Evolutionary conservation across 148 eudicot species (phyloP), one percentile per base, ranked within the genome.

Genomic region (Rhododendron griersonianum): DNA sequence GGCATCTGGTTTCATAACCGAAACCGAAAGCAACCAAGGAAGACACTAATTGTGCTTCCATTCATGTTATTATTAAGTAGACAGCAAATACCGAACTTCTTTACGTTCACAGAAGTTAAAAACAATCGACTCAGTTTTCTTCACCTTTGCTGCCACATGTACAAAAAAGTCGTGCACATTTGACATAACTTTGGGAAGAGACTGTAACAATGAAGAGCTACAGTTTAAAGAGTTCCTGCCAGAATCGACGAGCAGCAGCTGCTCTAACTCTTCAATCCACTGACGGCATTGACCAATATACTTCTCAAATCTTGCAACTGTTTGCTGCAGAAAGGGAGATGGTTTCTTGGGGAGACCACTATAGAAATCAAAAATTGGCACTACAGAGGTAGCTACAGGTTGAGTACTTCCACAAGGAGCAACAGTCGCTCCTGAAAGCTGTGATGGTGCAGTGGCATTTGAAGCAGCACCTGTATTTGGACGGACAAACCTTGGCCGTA

Each of bases 141-240:
- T 87, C 88, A 94, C 99, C 99, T 95, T 97, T 50, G 99, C 98
- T 48, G 99, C 99, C 80, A 97, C 99, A 86, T 97, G 98, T 69
- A 95, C 94, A 89, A 97, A 97, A 88, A 94, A 97, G 86, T 93
- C 99, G 88, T 95, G 99, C 69, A 95, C 98, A 59, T 97, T 95
- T 51, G 93, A 85, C 91, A 97, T 91, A 88, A 97, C 98, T 85
- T 95, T 93, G 61, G 99, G 99, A 89, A 97, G 94, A 90, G 98
- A 94, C 90, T 93, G 96, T 91, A 94, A 85, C 85, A 97, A 85
- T 2, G 98, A 97, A 19, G 93, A 90, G 86, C 87, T 92, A 57
- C 88, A 88, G 84, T 82, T 91, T 57, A 88, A 82, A 69, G 93
- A 88, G 61, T 92, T 92, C 85, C 88, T 92, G 80, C 92, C 95